Conservation (phyloP, 225 moss, liverwort and hornwort species). For the Marchantia paleacea region DNA sequence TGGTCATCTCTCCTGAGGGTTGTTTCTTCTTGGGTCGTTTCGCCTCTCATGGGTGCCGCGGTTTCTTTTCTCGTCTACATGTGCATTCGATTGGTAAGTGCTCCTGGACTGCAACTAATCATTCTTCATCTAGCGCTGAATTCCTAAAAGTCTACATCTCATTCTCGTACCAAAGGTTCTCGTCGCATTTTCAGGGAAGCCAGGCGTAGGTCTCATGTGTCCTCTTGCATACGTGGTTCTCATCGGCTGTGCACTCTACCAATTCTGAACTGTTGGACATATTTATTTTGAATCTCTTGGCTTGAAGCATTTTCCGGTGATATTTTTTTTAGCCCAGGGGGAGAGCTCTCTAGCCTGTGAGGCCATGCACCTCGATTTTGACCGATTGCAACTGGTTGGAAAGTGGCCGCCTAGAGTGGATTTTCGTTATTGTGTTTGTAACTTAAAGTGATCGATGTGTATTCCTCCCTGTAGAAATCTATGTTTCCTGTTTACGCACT, state of each 20-base stretch:
- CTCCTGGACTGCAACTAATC: too few relatives aligned
- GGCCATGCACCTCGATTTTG: not conserved
- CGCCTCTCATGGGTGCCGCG: conserved; percentile 75
- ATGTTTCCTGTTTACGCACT: not conserved
- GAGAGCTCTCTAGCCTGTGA: not conserved
- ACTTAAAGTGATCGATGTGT: too few relatives aligned
- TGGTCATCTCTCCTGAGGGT: conserved; percentile 81
- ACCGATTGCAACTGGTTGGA: not conserved
- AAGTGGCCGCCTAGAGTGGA: not conserved
- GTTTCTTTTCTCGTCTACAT: conserved; percentile 81
- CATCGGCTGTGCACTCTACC: not conserved
- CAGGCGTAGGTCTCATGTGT: not conserved
- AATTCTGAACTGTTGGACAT: not conserved
- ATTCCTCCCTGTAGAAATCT: not conserved
- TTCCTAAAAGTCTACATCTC: not conserved
- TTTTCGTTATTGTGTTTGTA: too few relatives aligned
- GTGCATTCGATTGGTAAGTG: conserved; percentile 82
- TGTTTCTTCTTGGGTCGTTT: conserved; percentile 90
- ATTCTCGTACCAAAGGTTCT: not conserved
- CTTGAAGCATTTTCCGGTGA: not conserved
- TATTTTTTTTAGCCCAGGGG: not conserved
- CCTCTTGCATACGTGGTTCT: not conserved
- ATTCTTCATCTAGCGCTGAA: not conserved
- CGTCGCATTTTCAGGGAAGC: not conserved
- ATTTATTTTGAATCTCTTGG: not conserved